phyloP scores from a whole-genome alignment of 164 flowering plant genomes.

The Tinospora cordifolia region DNA sequence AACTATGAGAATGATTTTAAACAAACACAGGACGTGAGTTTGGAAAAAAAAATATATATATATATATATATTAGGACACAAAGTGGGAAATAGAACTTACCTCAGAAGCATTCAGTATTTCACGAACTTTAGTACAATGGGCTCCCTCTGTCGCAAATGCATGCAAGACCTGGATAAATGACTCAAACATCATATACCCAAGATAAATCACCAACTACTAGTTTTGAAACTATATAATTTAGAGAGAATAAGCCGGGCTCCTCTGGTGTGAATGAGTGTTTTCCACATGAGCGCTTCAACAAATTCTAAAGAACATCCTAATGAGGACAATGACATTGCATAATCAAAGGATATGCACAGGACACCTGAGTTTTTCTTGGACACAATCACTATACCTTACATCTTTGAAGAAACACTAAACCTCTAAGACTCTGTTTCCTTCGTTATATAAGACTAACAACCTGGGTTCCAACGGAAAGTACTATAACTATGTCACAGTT shows the following conservation, averaged over 20 bases:
- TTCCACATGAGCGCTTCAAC: background rate
- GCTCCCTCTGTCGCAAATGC: slow-evolving; percentile 99
- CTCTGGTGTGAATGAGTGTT: background rate
- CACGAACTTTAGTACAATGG: slow-evolving; percentile 85
- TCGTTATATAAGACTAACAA: too few relatives aligned
- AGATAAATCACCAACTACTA: background rate
- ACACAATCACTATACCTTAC: too few relatives aligned
- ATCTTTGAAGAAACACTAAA: too few relatives aligned
- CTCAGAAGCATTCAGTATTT: slow-evolving; percentile 71
- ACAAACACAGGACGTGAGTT: background rate
- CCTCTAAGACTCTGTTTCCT: too few relatives aligned
- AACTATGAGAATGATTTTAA: background rate
- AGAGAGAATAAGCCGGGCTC: background rate
- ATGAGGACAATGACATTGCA: background rate
- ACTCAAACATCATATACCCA: background rate
- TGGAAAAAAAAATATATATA: too few relatives aligned
- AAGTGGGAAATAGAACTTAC: slow-evolving; percentile 43
- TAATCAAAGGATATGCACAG: background rate
- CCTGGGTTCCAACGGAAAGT: too few relatives aligned
- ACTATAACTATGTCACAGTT: too few relatives aligned
- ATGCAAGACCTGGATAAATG: slow-evolving; percentile 68
- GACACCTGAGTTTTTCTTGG: too few relatives aligned
- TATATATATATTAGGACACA: background rate
- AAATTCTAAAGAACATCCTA: background rate
- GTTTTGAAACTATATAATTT: background rate